Percentiles rank a stretch among this genome's conserved stretches.
phyloP scores from a whole-genome alignment of 805 yeast genomes.

The Komagataella kurtzmanii region DNA sequence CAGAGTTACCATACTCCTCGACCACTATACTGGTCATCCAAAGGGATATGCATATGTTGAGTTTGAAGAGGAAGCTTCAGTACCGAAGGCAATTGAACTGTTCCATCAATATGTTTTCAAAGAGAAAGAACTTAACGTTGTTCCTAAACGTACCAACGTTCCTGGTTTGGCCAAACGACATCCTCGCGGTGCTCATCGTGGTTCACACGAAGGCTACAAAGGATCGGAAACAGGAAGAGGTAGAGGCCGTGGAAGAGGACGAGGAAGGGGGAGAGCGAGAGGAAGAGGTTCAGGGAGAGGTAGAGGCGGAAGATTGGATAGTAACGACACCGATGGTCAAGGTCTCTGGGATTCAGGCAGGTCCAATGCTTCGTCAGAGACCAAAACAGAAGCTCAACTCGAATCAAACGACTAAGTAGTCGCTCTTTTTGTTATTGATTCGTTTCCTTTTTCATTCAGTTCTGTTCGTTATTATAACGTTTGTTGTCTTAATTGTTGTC shows the following conservation, averaged over 20 bases:
- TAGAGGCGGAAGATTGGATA: neutral
- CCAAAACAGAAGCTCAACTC: neutral
- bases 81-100: conserved; percentile 47
- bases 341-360: neutral
- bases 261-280: conserved; percentile 2
- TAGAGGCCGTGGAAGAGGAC: neutral
- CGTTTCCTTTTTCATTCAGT: neutral
- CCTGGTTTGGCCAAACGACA: conserved; percentile 24
- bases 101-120: conserved; percentile 46
- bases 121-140: conserved; percentile 57
- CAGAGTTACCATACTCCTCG: conserved; percentile 64
- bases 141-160: conserved; percentile 64
- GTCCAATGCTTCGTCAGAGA: neutral
- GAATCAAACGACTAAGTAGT: neutral
- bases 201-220: conserved; percentile 32
- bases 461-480: neutral
- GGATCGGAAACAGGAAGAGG: conserved; percentile 22
- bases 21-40: conserved; percentile 64
- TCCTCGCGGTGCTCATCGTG: neutral
- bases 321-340: neutral
- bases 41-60: conserved; percentile 83
- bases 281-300: neutral
- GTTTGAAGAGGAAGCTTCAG: conserved; percentile 50
- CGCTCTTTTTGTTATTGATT: neutral
- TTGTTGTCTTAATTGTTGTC: neutral